Base-by-base conservation (phyloP, 2,329 filamentous ascomycete genomes). In the Sporothrix dimorphospora region DNA sequence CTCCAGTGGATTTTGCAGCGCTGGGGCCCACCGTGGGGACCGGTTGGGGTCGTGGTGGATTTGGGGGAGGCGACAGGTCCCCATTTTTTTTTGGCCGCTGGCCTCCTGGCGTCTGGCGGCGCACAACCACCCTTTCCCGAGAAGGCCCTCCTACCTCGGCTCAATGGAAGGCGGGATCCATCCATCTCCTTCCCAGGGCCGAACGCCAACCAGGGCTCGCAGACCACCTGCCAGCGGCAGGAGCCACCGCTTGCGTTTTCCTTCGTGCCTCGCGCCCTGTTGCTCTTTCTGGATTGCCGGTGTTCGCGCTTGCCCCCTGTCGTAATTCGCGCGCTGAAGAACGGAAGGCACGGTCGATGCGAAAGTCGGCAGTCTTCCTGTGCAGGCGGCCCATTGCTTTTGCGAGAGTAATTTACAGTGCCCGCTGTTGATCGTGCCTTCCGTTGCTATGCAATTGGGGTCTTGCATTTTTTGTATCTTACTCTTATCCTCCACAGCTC, bases 141-240 rank as follows among this genome's bases (percentile, higher is more conserved):
- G 57, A 65, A 45, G 40, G 27, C 68, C 55, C 65, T 63, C 42
- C 14, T 71, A 70, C 72, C 72, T 73, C 72, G 72, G 72, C 72
- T 71, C 72, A 73, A 71, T 65, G 69, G 69, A 71, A 71, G 69
- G 65, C 69, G 34, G 53, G 72, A 63, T 42, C 71, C 71, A 59
- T 47, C 24, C 14, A 45, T 21, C 6, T 34, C 11, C 27, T 24
- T 63, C 11, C 7, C 45, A 45, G 51, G 51, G 61, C 34, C 38
- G 67, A 55, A 19, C 24, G 30, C 27, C 19, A 14, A 11, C 30
- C 30, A 4, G 16, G 5, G 11, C 9, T 4, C 21, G 11, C 21
- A 4, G 53, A n/a, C 63, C 19, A 30, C 19, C 45, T 24, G 34
- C 21, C 14, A 38, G 30, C 30, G 30, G 30, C 30, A 34, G 30